Base-by-base conservation (phyloP, 345 rosid species). In the Sapria himalayana region DNA sequence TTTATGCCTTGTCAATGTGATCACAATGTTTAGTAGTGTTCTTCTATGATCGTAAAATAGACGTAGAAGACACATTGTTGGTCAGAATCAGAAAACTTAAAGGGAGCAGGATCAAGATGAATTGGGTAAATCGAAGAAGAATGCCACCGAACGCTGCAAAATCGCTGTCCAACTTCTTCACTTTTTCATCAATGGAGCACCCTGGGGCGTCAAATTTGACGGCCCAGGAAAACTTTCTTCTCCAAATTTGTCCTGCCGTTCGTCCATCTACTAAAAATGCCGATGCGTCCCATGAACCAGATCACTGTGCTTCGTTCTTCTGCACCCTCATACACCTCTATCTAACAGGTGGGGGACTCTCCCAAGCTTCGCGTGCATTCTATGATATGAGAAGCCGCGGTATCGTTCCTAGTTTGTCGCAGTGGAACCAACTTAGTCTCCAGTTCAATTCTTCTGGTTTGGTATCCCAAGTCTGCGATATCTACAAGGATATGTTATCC, bases 311-410 rank as follows among this genome's bases (percentile, higher is more conserved):
- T 25, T 63, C 78, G 25, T 58, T 86, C 50, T 86, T 78, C 33
- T 69, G 69, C 69, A 66, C 82, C 43, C 82, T 78, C 33, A 63
- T 81, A 39, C 78, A 58, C 32, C 60, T 82, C 33, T 78, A 72
- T 58, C 57, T 86, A 37, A 51, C 62, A 47, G 68, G 76, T 25
- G 70, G 76, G 24, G 67, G 85, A 46, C 70, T 66, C 46, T 64
- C 70, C 43, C 57, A 55, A 33, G 91, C 93, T 18, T 54, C 65
- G 3, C 55, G 63, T 15, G 51, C 91, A 2, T 78, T 78, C 68
- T 59, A 44, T 44, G 52, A 49, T 12, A 81, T 86, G 93, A 67
- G 74, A 45, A 63, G 21, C 25, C 59, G 46, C 24, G 65, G 63
- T 2, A 33, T 78, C 44, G 39, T 52, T 61, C 94, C 85, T 2